Percentiles rank a stretch among this genome's conserved stretches.
Conservation (phyloP, 768 basidiomycete species). For the Psilocybe cubensis region DNA sequence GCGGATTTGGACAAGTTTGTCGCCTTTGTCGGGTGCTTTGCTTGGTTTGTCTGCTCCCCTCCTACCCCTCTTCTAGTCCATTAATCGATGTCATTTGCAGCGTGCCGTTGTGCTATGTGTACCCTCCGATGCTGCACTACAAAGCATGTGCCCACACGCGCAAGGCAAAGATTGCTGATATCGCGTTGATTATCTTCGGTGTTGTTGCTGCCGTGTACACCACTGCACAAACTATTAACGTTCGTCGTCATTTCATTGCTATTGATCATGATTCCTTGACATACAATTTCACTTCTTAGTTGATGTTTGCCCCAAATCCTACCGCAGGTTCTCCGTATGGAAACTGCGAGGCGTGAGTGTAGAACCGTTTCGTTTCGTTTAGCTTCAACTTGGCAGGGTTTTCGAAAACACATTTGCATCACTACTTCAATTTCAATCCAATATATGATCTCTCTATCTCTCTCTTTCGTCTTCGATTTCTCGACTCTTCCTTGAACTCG, state of each 20-base stretch:
- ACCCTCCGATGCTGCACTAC: conserved; percentile 93
- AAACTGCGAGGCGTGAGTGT: conserved; percentile 26
- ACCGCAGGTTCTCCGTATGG: conserved; percentile 40
- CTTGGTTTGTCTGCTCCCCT: conserved; percentile 64
- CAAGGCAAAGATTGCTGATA: conserved; percentile 68
- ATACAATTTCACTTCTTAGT: conserved; percentile 39
- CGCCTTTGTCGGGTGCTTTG: conserved; percentile 89
- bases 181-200: conserved; percentile 78
- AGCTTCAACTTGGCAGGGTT: not conserved
- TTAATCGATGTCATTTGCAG: conserved; percentile 39
- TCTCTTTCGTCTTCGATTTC: no score
- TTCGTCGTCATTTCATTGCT: conserved; percentile 33
- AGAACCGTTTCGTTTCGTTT: not conserved
- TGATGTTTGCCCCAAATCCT: conserved; percentile 58
- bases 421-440: no score
- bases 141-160: conserved; percentile 80
- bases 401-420: no score
- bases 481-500: no score
- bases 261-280: not conserved
- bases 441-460: no score
- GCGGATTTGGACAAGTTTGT: conserved; percentile 96
- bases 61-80: not conserved
- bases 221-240: conserved; percentile 76
- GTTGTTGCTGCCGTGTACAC: conserved; percentile 75
- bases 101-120: conserved; percentile 92